Percentiles rank a stretch among this genome's conserved stretches.
These are phyloP conservation scores for Talaromyces adpressus DNA, from an alignment of 495 filamentous ascomycete genomes.

Conservation along the genomic window DNA sequence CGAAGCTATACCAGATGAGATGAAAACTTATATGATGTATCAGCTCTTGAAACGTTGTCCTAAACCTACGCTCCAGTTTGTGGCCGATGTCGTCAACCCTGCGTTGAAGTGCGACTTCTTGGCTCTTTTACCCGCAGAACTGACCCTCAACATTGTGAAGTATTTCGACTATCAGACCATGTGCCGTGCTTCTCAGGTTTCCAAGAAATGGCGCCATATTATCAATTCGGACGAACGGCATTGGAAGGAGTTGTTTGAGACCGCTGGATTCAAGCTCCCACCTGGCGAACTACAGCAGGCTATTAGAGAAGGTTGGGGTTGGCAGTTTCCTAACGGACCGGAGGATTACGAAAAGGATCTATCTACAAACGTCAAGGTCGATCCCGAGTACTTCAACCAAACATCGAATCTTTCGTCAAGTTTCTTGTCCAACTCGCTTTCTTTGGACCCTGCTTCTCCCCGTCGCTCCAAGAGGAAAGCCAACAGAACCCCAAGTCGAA, in stretches of 20 bases:
- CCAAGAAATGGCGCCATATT: slow-evolving; percentile 84
- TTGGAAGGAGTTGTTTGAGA: slow-evolving; percentile 90
- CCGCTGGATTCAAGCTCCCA: slow-evolving; percentile 70
- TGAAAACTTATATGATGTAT: slow-evolving; percentile 94
- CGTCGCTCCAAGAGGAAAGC: slow-evolving; percentile 50
- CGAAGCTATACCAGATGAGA: slow-evolving; percentile 76
- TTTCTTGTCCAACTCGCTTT: neutral
- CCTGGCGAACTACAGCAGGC: slow-evolving; percentile 80
- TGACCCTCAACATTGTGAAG: slow-evolving; percentile 79
- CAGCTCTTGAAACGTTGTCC: slow-evolving; percentile 84
- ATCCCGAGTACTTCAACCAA: slow-evolving; percentile 18
- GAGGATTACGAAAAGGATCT: slow-evolving; percentile 78
- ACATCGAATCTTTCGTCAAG: neutral
- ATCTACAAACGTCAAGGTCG: slow-evolving; percentile 39
- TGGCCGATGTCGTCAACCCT: slow-evolving; percentile 89
- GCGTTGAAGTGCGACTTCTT: slow-evolving; percentile 95
- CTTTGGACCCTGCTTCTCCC: slow-evolving; percentile 16
- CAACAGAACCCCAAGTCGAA: slow-evolving; percentile 35
- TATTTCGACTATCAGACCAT: slow-evolving; percentile 83
- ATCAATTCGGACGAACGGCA: slow-evolving; percentile 88
- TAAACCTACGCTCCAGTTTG: slow-evolving; percentile 82
- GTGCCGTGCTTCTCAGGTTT: slow-evolving; percentile 88
- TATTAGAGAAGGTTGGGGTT: slow-evolving; percentile 96
- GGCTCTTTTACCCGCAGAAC: slow-evolving; percentile 71
- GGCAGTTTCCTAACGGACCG: slow-evolving; percentile 75